Conservation (phyloP, 805 yeast genomes). For the Scheffersomyces lignosus region DNA sequence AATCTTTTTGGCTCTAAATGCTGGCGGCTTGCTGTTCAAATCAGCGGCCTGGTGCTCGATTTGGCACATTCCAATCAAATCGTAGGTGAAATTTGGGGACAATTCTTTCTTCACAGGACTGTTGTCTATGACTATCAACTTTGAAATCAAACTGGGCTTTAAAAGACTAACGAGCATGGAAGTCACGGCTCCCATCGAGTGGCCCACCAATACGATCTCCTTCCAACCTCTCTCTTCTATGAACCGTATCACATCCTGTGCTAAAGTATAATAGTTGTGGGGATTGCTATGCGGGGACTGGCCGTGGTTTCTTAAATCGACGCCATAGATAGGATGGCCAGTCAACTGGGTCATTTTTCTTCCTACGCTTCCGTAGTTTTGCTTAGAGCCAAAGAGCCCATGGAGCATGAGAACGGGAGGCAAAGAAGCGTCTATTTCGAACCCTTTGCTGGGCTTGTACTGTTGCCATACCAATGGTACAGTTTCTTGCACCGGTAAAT, state of each 20-base stretch:
- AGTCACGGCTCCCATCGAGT: constrained; percentile 63
- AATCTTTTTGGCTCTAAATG: constrained; percentile 9
- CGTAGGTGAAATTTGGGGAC: constrained; percentile 31
- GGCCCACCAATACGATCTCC: constrained; percentile 39
- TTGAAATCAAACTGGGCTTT: constrained; percentile 39
- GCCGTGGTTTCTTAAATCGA: constrained; percentile 62
- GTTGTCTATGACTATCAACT: constrained; percentile 50
- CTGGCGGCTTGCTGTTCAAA: constrained; percentile 5
- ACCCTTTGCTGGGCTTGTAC: constrained; percentile 5
- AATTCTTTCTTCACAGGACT: constrained; percentile 42
- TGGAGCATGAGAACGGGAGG: constrained; percentile 49
- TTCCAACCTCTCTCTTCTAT: constrained; percentile 22
- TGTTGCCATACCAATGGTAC: constrained; percentile 6
- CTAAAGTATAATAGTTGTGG: constrained; percentile 43
- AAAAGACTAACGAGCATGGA: constrained; percentile 47
- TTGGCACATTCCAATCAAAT: constrained; percentile 40
- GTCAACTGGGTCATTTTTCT: constrained; percentile 30
- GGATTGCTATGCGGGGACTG: constrained; percentile 45
- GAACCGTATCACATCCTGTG: constrained; percentile 41
- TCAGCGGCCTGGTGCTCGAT: constrained; percentile 25
- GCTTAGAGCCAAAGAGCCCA: constrained; percentile 54
- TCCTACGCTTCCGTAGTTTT: constrained; percentile 43
- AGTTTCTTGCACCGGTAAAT: neutral
- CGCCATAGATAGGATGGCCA: constrained; percentile 35
- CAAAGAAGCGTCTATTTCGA: neutral